Percentiles rank a stretch among this genome's conserved stretches.
Evolutionary conservation across 805 yeast species (phyloP).

Genomic region (Cyberlindnera mississippiensis): DNA sequence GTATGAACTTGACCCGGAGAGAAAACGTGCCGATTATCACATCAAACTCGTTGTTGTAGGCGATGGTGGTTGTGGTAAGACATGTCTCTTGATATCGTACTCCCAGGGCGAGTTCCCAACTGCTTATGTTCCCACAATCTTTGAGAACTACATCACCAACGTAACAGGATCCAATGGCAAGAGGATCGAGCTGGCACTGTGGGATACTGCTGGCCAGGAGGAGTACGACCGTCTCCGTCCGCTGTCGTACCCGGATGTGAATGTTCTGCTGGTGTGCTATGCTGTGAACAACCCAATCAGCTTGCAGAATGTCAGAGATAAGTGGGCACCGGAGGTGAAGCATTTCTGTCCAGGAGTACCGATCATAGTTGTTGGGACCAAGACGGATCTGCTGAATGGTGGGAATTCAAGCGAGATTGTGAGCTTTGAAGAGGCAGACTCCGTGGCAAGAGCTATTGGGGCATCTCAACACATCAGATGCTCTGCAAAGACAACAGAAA

Average conservation of each 20-base stretch:
- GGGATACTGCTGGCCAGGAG: slow-evolving; percentile 94
- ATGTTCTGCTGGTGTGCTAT: slow-evolving; percentile 72
- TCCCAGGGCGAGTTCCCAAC: slow-evolving; percentile 68
- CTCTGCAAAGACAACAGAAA: slow-evolving; percentile 67
- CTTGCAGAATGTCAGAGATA: slow-evolving; percentile 68
- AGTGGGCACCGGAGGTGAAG: slow-evolving; percentile 84
- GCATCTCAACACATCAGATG: slow-evolving; percentile 76
- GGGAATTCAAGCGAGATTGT: slow-evolving; percentile 36
- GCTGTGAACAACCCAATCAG: slow-evolving; percentile 60
- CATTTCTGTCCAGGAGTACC: slow-evolving; percentile 84
- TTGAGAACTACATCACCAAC: slow-evolving; percentile 69
- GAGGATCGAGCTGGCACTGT: slow-evolving; percentile 63
- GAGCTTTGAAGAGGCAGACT: slow-evolving; percentile 30
- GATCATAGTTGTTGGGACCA: slow-evolving; percentile 75
- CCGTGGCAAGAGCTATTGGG: slow-evolving; percentile 54
- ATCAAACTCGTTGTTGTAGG: slow-evolving; percentile 78
- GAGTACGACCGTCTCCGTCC: slow-evolving; percentile 81
- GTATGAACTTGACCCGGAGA: slow-evolving; percentile 25
- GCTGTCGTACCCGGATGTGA: slow-evolving; percentile 73
- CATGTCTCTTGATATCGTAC: slow-evolving; percentile 64
- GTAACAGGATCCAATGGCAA: slow-evolving; percentile 46
- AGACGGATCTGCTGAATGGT: slow-evolving; percentile 52
- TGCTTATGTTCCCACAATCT: slow-evolving; percentile 75
- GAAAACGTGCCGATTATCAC: slow-evolving; percentile 33
- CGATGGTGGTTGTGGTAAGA: slow-evolving; percentile 90